Conservation (phyloP, 176 grass and related monocot genomes). For the Aegilops bicornis region DNA sequence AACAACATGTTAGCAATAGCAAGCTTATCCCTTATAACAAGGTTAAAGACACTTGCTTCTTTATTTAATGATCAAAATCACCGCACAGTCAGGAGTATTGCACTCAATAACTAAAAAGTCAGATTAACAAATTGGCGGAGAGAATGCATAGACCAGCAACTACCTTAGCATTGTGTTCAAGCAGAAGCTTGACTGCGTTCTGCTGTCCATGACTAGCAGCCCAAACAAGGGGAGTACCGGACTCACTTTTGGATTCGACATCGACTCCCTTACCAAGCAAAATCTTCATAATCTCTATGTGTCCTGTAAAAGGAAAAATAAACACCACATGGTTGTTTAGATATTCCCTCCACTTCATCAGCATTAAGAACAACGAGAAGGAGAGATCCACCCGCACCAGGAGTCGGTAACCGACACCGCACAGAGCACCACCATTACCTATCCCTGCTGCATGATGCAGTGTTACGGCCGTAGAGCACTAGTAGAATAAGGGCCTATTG, state of each 20-base stretch:
- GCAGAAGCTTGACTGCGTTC: conserved; percentile 68
- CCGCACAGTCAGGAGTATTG: not conserved
- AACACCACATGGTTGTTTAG: not conserved
- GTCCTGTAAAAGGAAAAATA: conserved; percentile 46
- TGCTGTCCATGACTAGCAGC: conserved; percentile 75
- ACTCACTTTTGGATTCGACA: conserved; percentile 88
- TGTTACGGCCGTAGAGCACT: too few species aligned
- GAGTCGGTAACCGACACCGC: too few species aligned
- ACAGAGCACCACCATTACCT: conserved; percentile 23
- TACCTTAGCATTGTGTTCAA: conserved; percentile 71
- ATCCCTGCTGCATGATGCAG: conserved; percentile 83
- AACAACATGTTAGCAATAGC: not conserved
- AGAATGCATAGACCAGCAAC: not conserved
- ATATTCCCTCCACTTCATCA: not conserved
- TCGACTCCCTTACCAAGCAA: conserved; percentile 66
- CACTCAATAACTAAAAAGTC: not conserved
- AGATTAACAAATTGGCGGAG: not conserved
- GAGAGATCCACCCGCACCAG: not conserved
- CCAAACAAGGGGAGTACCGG: conserved; percentile 77
- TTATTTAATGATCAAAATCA: not conserved
- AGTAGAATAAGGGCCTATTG: too few species aligned
- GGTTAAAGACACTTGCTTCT: not conserved
- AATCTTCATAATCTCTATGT: conserved; percentile 71
- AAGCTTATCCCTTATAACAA: not conserved
- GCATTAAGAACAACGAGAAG: not conserved